Evolutionary conservation across 345 rosid genomes (phyloP), one percentile per base, ranked within the genome.

Genomic region (Fremontodendron californicum): DNA sequence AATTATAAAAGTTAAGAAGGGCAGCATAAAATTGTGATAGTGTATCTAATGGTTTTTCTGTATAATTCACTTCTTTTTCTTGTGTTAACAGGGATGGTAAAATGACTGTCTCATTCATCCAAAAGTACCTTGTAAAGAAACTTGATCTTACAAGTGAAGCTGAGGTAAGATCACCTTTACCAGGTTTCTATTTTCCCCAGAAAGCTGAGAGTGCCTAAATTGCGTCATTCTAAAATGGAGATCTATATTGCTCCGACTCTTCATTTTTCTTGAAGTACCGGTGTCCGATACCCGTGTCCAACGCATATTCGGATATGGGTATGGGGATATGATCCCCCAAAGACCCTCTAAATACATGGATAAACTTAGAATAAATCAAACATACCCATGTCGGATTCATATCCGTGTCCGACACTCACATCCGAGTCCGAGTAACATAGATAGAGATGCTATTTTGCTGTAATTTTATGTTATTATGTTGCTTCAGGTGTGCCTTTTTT

Each of bases 61-160:
- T 62, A 31, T 74, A 42, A 60, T 39, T 54, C 9, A 23, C 35
- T 16, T 71, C 35, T 49, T 75, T 68, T 55, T 60, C 31, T 75
- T 16, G 65, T 51, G 64, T 42, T 77, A 55, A 61, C 85, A 91
- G 96, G 90, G 93, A 91, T 82, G 90, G 93, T 71, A 87, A 79
- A 64, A 81, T 88, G 83, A 93, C 96, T 0, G 89, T 87, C 77
- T 91, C 91, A 2, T 82, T 84, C 84, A 88, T 91, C 79, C 91
- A 88, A 70, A 91, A 90, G 78, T 91, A 91, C 86, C 86, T 91
- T 29, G 88, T 84, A 37, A 84, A 88, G 84, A 91, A 91, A 83
- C 93, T 91, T 29, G 81, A 87, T 80, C 93, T 91, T 18, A 57
- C 75, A 42, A 84, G 81, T 68, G 96, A 90, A 69, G 67, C 90